These are phyloP conservation scores for Metschnikowia colocasiae DNA, from an alignment of 805 yeast species.

Conservation along the genomic window DNA sequence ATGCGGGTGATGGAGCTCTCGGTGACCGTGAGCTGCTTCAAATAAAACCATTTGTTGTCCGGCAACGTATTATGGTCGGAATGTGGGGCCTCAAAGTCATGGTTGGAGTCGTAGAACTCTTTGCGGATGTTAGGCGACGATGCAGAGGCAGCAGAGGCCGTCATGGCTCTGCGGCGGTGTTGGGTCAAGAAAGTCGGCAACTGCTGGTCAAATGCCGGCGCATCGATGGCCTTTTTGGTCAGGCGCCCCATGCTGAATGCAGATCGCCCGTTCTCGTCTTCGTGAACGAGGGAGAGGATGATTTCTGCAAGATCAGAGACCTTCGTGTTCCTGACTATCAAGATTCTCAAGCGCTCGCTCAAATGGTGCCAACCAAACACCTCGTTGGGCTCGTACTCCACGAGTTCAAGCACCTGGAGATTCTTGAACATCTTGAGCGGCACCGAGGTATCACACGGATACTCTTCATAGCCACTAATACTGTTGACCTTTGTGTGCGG, in stretches of 20 bases:
- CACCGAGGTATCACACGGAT: constrained; percentile 67
- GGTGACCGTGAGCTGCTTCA: constrained; percentile 40
- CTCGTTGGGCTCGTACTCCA: constrained; percentile 60
- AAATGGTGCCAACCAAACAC: constrained; percentile 62
- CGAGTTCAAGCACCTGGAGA: constrained; percentile 56
- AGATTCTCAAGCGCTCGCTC: constrained; percentile 51
- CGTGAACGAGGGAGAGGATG: constrained; percentile 49
- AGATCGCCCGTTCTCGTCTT: constrained; percentile 45
- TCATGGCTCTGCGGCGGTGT: constrained; percentile 15
- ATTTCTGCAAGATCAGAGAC: constrained; percentile 52
- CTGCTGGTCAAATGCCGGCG: not conserved
- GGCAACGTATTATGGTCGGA: constrained; percentile 24
- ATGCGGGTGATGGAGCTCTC: constrained; percentile 38
- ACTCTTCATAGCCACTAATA: constrained; percentile 62
- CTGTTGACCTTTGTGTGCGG: constrained; percentile 57
- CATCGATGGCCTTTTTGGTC: constrained; percentile 15
- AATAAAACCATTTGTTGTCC: constrained; percentile 38
- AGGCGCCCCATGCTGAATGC: constrained; percentile 28
- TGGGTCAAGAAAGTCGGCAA: not conserved
- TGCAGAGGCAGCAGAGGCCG: constrained; percentile 8
- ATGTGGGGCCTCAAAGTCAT: not conserved
- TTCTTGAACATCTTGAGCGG: constrained; percentile 62
- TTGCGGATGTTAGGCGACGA: constrained; percentile 7
- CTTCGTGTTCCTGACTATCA: constrained; percentile 51
- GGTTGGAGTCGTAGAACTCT: constrained; percentile 5